Conservation (phyloP, 306 rosid genomes). For the Argentina anserina region DNA sequence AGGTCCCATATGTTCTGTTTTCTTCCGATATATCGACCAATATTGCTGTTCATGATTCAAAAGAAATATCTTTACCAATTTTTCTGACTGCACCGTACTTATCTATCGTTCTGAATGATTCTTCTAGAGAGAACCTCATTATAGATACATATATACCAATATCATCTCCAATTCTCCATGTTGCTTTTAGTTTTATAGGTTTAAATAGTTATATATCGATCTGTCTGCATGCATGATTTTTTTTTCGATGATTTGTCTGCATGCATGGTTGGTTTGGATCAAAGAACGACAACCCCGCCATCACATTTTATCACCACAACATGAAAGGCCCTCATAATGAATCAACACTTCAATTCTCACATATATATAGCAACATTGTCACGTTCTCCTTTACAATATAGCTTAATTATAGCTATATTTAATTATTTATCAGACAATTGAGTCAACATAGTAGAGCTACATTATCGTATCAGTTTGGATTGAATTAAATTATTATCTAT, state of each 20-base stretch:
- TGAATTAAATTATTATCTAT: background rate
- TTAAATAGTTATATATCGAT: background rate
- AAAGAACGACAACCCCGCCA: background rate
- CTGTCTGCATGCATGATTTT: background rate
- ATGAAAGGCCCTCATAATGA: background rate
- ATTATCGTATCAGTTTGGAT: background rate
- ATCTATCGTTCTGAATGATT: background rate
- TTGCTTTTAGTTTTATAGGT: background rate
- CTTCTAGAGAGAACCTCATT: too few species aligned
- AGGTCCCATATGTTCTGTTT: background rate
- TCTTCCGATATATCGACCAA: background rate
- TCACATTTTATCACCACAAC: background rate
- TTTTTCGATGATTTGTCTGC: background rate
- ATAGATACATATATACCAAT: too few species aligned
- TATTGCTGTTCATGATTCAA: too few species aligned
- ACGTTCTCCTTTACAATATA: background rate
- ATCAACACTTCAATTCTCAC: background rate
- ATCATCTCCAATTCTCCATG: too few species aligned
- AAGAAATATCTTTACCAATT: too few species aligned
- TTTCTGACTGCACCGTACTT: background rate
- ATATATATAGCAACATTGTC: background rate
- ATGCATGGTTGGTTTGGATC: background rate
- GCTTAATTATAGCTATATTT: background rate
- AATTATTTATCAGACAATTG: background rate
- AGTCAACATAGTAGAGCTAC: background rate